phyloP scores from a whole-genome alignment of 1,139 yeast species.

The Suhomyces terraborum region DNA sequence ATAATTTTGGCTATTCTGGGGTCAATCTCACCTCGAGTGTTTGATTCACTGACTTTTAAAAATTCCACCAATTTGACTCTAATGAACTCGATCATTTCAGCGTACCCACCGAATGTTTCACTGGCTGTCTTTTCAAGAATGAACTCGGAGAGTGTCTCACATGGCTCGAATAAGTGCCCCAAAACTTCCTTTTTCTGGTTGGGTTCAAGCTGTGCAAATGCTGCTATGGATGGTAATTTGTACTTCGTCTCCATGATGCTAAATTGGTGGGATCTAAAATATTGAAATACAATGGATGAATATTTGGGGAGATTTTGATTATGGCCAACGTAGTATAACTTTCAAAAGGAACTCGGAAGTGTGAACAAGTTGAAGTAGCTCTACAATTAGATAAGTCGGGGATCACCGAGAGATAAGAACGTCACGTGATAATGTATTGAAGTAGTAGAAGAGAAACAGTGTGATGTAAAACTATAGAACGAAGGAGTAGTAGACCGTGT shows the following conservation, averaged over 20 bases:
- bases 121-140: conserved; percentile 35
- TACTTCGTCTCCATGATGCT: conserved; percentile 15
- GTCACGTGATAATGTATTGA: background rate
- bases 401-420: conserved; percentile 4
- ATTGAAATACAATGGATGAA: too few species aligned
- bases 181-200: conserved; percentile 37
- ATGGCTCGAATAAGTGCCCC: conserved; percentile 68
- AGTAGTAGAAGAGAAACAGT: too few species aligned
- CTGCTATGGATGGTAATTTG: conserved; percentile 27
- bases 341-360: too few species aligned
- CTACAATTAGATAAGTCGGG: conserved; percentile 3
- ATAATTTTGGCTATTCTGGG: conserved; percentile 52
- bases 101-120: conserved; percentile 34
- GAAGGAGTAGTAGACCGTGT: too few species aligned
- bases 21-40: conserved; percentile 23
- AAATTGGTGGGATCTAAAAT: too few species aligned
- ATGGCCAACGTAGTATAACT: too few species aligned
- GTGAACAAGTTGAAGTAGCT: too few species aligned
- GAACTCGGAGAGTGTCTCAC: conserved; percentile 51
- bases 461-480: too few species aligned
- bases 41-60: conserved; percentile 26
- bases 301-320: too few species aligned
- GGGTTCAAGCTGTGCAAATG: conserved; percentile 21
- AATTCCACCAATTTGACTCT: conserved; percentile 41
- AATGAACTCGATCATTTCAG: conserved; percentile 52